These are phyloP conservation scores for Mycena albidolilacea DNA, from an alignment of 768 basidiomycete genomes.

Conservation along the genomic window DNA sequence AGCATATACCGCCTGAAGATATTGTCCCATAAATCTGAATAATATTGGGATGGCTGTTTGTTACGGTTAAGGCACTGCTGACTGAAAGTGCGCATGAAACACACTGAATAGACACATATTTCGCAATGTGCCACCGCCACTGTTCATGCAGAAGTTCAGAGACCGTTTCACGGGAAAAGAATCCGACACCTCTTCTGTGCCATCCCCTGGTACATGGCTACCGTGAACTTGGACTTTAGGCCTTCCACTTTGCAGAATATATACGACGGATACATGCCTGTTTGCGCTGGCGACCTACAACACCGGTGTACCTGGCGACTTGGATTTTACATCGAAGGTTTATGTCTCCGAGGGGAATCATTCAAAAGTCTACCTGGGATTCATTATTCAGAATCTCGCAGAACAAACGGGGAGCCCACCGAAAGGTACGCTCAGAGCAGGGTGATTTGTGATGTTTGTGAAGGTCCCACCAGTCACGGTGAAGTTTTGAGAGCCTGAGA, in stretches of 20 bases:
- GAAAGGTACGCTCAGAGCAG: no score
- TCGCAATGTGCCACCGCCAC: background rate
- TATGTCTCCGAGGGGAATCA: background rate
- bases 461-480: no score
- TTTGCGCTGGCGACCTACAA: background rate
- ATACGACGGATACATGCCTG: background rate
- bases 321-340: background rate
- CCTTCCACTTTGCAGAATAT: constrained; percentile 6
- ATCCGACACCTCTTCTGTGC: background rate
- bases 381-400: no score
- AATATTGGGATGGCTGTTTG: no score
- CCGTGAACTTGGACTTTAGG: background rate
- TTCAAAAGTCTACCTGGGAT: constrained; percentile 12
- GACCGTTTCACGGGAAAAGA: background rate
- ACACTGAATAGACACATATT: background rate
- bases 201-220: background rate
- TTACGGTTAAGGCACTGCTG: background rate
- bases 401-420: no score
- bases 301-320: background rate
- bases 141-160: background rate
- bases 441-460: no score
- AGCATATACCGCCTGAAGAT: background rate
- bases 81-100: background rate
- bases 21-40: no score
- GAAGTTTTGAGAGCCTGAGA: no score